Evolutionary conservation across 306 rosid genomes (phyloP).

Genomic region (Vigna reflexopilosa): DNA sequence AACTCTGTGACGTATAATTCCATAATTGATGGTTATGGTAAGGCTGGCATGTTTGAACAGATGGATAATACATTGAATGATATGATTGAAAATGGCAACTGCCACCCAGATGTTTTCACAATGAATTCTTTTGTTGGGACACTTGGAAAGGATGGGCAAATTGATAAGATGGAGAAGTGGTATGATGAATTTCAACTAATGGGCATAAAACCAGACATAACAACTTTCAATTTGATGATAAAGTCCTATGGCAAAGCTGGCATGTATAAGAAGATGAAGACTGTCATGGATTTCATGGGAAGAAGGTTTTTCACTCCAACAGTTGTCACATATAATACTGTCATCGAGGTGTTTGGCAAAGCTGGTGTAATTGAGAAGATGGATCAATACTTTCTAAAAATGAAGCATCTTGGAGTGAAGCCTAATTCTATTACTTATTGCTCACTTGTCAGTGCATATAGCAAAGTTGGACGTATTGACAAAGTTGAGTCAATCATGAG

Average conservation of each 20-base stretch:
- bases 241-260: constrained; percentile 83
- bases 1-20: constrained; percentile 79
- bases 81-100: constrained; percentile 80
- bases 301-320: constrained; percentile 72
- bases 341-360: constrained; percentile 82
- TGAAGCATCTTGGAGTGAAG: constrained; percentile 89
- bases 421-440: constrained; percentile 82
- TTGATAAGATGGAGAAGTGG: constrained; percentile 92
- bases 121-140: constrained; percentile 73
- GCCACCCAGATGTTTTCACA: constrained; percentile 84
- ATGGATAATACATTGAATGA: constrained; percentile 75
- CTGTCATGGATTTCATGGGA: constrained; percentile 79
- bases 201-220: constrained; percentile 76
- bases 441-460: constrained; percentile 82
- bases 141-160: constrained; percentile 68
- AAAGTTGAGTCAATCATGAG: constrained; percentile 78
- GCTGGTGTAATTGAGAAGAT: constrained; percentile 73
- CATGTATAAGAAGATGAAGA: constrained; percentile 69
- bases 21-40: constrained; percentile 82
- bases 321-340: constrained; percentile 77
- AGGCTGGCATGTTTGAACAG: constrained; percentile 76
- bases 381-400: constrained; percentile 67
- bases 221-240: constrained; percentile 85
- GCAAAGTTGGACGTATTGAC: constrained; percentile 62
- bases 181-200: constrained; percentile 86